These are phyloP conservation scores for Trichomonascaceae sp. DNA, from an alignment of 1,139 yeast genomes.

Conservation along the genomic window DNA sequence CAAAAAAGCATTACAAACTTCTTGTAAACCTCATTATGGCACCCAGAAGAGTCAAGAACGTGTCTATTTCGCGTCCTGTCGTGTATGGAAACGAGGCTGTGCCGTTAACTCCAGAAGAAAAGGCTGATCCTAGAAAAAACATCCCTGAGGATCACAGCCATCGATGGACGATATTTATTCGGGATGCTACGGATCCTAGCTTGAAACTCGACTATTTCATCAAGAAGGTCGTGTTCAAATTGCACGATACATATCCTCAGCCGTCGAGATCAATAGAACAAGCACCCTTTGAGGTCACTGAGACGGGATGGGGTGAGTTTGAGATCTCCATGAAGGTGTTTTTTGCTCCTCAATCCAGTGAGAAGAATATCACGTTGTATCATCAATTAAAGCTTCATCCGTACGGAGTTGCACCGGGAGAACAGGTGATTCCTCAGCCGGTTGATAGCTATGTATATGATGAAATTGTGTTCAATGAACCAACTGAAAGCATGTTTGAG, in stretches of 20 bases:
- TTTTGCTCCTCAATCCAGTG: conserved; percentile 80
- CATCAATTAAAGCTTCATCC: conserved; percentile 93
- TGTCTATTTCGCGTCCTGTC: conserved; percentile 79
- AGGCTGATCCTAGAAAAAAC: conserved; percentile 35
- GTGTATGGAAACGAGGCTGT: conserved; percentile 82
- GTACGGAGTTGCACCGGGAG: conserved; percentile 40
- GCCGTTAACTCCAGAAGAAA: conserved; percentile 53
- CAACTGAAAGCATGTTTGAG: conserved; percentile 83
- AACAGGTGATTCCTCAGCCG: conserved; percentile 17
- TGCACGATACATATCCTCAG: conserved; percentile 89
- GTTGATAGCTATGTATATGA: conserved; percentile 76
- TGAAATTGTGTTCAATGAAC: conserved; percentile 92
- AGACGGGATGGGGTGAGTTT: conserved; percentile 99
- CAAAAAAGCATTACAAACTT: not conserved
- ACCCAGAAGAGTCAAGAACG: conserved; percentile 40
- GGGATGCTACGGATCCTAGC: conserved; percentile 48
- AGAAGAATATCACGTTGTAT: conserved; percentile 77
- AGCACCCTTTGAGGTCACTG: conserved; percentile 94
- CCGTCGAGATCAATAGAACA: conserved; percentile 76
- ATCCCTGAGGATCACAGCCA: conserved; percentile 93
- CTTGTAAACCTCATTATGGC: conserved; percentile 6
- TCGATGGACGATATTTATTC: conserved; percentile 88
- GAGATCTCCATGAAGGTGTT: conserved; percentile 84
- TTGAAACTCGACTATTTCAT: conserved; percentile 70
- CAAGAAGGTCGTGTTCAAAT: conserved; percentile 86